Percentiles rank a stretch among this genome's conserved stretches.
Conservation (phyloP, 345 rosid genomes). For the Firmiana major region DNA sequence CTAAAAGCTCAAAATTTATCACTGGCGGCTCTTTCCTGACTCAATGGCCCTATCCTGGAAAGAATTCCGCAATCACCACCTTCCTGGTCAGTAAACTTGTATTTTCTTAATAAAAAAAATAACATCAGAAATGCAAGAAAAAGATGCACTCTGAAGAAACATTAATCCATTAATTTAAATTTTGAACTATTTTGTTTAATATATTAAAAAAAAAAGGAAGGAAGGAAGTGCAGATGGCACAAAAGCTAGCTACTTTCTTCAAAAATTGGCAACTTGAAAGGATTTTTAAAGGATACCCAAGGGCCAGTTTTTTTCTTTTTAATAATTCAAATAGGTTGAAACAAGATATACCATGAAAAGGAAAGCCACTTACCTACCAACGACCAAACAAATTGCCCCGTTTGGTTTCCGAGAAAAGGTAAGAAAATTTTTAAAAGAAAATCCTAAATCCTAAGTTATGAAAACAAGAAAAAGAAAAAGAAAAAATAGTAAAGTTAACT, state of each 20-base stretch:
- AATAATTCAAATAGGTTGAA: neutral
- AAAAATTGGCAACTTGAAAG: neutral
- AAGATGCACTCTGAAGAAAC: neutral
- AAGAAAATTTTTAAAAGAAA: slow-evolving; percentile 7
- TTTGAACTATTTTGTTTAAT: neutral
- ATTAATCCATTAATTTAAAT: neutral
- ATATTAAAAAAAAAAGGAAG: neutral
- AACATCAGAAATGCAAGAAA: neutral
- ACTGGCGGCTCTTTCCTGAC: slow-evolving; percentile 15
- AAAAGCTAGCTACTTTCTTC: slow-evolving; percentile 9
- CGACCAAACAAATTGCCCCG: slow-evolving; percentile 28
- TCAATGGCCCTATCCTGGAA: slow-evolving; percentile 32
- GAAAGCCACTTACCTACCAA: slow-evolving; percentile 37
- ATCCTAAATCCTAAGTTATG: neutral
- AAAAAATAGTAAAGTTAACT: neutral
- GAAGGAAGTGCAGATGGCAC: neutral
- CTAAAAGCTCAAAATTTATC: slow-evolving; percentile 18
- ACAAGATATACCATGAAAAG: slow-evolving; percentile 19
- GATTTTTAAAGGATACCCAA: neutral
- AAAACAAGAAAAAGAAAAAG: neutral
- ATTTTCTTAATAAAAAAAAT: neutral
- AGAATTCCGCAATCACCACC: slow-evolving; percentile 13
- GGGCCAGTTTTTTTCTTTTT: neutral
- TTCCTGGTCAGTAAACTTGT: slow-evolving; percentile 9
- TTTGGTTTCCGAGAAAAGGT: slow-evolving; percentile 22